Conservation (phyloP, 495 filamentous ascomycete genomes). For the Hypoxylon trugodes region DNA sequence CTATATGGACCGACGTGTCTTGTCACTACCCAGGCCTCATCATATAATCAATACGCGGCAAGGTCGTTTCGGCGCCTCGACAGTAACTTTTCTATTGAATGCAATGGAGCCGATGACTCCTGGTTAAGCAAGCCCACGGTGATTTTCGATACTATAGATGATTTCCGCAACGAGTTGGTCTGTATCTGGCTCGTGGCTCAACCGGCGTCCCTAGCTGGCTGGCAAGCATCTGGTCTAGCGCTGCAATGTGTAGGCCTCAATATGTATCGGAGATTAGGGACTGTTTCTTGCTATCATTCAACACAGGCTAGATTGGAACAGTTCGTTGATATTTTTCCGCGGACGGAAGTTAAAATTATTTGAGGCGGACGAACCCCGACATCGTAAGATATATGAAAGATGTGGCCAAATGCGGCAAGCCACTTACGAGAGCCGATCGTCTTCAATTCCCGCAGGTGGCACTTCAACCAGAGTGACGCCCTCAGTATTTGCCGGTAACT, state of each 20-base stretch:
- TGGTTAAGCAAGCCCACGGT: not conserved
- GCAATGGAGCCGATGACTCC: not conserved
- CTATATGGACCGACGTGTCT: conserved; percentile 1
- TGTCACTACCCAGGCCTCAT: not conserved
- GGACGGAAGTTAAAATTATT: not conserved
- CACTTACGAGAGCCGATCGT: no score
- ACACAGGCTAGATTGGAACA: not conserved
- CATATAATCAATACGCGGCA: not conserved
- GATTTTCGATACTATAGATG: conserved; percentile 5
- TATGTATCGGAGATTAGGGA: not conserved
- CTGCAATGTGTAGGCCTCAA: not conserved
- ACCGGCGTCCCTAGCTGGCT: not conserved
- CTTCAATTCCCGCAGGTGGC: no score
- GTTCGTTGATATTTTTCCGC: not conserved
- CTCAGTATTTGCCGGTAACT: no score
- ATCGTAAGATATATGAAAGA: no score
- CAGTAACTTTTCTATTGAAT: not conserved
- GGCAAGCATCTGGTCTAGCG: conserved; percentile 9
- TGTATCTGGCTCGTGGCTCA: conserved; percentile 9
- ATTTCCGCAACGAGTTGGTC: not conserved
- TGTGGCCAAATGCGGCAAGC: no score
- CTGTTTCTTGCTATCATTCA: not conserved
- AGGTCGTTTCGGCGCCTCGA: not conserved
- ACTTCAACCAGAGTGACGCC: no score
- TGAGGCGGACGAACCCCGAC: no score